Conservation (phyloP, 345 rosid genomes). For the Eucalyptus virginea region DNA sequence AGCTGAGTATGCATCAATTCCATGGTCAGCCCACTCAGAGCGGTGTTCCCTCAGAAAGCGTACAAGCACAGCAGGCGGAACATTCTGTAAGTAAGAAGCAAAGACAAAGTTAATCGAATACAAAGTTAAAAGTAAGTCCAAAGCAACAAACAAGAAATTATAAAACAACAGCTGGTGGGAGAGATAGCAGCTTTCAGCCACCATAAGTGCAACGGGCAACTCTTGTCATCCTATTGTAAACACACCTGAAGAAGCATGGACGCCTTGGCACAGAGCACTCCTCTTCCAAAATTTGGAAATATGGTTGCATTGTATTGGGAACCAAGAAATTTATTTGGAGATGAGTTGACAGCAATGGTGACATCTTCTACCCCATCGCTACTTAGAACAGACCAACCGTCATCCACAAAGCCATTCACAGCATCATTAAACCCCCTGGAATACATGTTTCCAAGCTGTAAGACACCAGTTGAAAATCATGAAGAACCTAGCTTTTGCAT, state of each 20-base stretch:
- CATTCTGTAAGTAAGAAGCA: slow-evolving; percentile 39
- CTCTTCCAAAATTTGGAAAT: slow-evolving; percentile 78
- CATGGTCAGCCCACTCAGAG: slow-evolving; percentile 97
- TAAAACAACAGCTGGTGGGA: neutral
- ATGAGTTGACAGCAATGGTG: slow-evolving; percentile 62
- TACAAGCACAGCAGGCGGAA: slow-evolving; percentile 81
- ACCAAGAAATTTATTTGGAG: slow-evolving; percentile 63
- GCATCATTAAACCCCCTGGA: slow-evolving; percentile 95
- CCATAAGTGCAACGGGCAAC: neutral
- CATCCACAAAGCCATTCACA: slow-evolving; percentile 85
- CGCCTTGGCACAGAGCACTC: slow-evolving; percentile 92
- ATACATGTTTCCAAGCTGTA: neutral
- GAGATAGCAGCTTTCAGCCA: neutral
- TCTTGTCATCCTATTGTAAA: neutral
- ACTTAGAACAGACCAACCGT: slow-evolving; percentile 84
- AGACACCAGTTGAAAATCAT: neutral
- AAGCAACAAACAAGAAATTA: neutral
- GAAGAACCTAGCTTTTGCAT: neutral
- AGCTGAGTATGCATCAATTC: slow-evolving; percentile 80
- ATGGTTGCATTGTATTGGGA: slow-evolving; percentile 51
- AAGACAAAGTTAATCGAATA: too few species aligned
- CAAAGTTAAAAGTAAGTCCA: neutral
- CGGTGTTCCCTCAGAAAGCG: slow-evolving; percentile 97
- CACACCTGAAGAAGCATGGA: slow-evolving; percentile 93
- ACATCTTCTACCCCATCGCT: slow-evolving; percentile 86